A percentile compares a stretch with the other conserved stretches of the same genome.
Evolutionary conservation across 345 rosid species (phyloP).

Genomic region (Stellera chamaejasme): DNA sequence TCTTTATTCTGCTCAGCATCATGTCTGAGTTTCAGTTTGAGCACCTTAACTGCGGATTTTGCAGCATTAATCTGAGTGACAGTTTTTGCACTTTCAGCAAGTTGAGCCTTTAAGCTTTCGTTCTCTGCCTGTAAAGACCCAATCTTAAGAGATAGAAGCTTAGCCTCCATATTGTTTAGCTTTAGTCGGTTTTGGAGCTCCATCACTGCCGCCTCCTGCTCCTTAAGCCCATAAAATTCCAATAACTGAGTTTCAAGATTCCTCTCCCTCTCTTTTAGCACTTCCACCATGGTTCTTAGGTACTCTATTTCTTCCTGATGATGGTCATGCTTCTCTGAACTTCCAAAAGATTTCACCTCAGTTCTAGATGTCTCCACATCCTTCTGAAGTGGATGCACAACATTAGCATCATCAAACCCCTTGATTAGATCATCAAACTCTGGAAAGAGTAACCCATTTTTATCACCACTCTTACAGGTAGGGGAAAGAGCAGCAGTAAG

Average conservation of each 20-base stretch:
- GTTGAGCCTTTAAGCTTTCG: slow-evolving; percentile 48
- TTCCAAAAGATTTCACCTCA: slow-evolving; percentile 27
- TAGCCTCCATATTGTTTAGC: slow-evolving; percentile 62
- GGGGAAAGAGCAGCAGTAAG: slow-evolving; percentile 27
- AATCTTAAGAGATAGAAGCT: slow-evolving; percentile 58
- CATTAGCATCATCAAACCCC: slow-evolving; percentile 25
- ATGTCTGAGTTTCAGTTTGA: slow-evolving; percentile 57
- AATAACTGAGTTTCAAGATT: slow-evolving; percentile 64
- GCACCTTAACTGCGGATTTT: slow-evolving; percentile 38
- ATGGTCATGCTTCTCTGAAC: slow-evolving; percentile 35
- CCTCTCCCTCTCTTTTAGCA: slow-evolving; percentile 66
- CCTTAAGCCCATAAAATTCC: slow-evolving; percentile 80
- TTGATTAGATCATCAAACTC: slow-evolving; percentile 45
- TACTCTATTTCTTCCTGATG: slow-evolving; percentile 67
- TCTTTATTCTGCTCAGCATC: slow-evolving; percentile 68
- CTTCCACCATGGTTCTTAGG: slow-evolving; percentile 43
- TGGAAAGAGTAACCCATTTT: slow-evolving; percentile 33
- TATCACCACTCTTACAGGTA: slow-evolving; percentile 27
- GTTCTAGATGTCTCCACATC: slow-evolving; percentile 27
- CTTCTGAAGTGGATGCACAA: slow-evolving; percentile 20
- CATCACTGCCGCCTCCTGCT: slow-evolving; percentile 57
- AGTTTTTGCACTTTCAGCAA: slow-evolving; percentile 40
- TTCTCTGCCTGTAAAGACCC: slow-evolving; percentile 67
- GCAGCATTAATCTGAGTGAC: slow-evolving; percentile 52
- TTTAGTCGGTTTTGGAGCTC: slow-evolving; percentile 82